phyloP scores from a whole-genome alignment of 78 protist species.

The Dictyostelium purpureum region DNA sequence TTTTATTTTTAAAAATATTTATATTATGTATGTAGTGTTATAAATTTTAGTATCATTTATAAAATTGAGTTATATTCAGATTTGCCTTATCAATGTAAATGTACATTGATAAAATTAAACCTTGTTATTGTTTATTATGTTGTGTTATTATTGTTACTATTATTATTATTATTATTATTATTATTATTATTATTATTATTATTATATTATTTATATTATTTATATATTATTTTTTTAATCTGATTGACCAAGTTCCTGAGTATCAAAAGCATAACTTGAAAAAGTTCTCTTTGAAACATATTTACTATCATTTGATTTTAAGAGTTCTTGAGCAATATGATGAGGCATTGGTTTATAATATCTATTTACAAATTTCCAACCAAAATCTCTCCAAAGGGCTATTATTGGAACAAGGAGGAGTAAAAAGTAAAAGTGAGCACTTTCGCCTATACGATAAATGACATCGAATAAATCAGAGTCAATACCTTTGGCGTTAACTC shows the following conservation, averaged over 20 bases:
- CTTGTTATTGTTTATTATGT: not conserved
- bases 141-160: not conserved
- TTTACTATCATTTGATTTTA: not conserved
- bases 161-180: not conserved
- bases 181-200: not conserved
- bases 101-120: too few relatives aligned
- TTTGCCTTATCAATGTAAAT: too few relatives aligned
- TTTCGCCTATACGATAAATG: not conserved
- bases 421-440: constrained; percentile 16
- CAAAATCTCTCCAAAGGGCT: constrained; percentile 51
- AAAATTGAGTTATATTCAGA: too few relatives aligned
- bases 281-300: too few relatives aligned
- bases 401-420: constrained; percentile 13
- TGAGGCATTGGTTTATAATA: not conserved
- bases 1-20: too few relatives aligned
- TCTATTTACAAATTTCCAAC: constrained; percentile 51
- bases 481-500: constrained; percentile 11
- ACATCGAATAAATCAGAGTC: constrained; percentile 13
- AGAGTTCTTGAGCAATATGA: constrained; percentile 57
- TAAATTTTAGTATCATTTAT: too few relatives aligned
- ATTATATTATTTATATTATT: too few relatives aligned
- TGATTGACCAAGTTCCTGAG: too few relatives aligned
- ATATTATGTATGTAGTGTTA: too few relatives aligned
- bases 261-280: too few relatives aligned
- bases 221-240: too few relatives aligned